A percentile compares a stretch with the other conserved stretches of the same genome.
Conservation (phyloP, 2,329 filamentous ascomycete species). For the Aureobasidium sp. region DNA sequence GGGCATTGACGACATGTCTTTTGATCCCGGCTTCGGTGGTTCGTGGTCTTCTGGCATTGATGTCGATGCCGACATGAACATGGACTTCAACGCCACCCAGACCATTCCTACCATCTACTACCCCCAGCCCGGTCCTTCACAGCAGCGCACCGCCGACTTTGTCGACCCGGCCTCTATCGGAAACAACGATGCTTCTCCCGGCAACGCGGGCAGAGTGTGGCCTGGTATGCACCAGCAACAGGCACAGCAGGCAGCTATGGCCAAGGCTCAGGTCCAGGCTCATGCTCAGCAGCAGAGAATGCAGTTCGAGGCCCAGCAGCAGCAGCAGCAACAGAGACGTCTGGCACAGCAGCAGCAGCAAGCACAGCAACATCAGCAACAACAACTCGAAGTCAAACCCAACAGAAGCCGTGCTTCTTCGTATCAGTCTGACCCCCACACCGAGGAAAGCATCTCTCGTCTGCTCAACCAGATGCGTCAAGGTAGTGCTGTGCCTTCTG, state of each 20-base stretch:
- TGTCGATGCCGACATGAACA: constrained; percentile 56
- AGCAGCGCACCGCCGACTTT: constrained; percentile 39
- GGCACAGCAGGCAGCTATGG: constrained; percentile 54
- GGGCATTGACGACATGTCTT: constrained; percentile 60
- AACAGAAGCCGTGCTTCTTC: constrained; percentile 26
- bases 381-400: constrained; percentile 35
- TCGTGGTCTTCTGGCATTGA: constrained; percentile 45
- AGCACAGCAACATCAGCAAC: constrained; percentile 21
- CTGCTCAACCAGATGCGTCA: constrained; percentile 87
- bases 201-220: constrained; percentile 63
- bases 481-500: constrained; percentile 49
- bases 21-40: constrained; percentile 47
- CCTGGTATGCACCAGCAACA: constrained; percentile 90
- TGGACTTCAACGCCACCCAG: constrained; percentile 45
- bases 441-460: constrained; percentile 87
- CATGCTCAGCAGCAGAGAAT: constrained; percentile 37
- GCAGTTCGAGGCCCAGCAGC: constrained; percentile 23
- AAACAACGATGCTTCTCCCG: constrained; percentile 49
- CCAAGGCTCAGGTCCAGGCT: constrained; percentile 40
- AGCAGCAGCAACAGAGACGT: constrained; percentile 24
- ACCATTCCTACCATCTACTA: constrained; percentile 59
- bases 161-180: constrained; percentile 67
- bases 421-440: constrained; percentile 36
- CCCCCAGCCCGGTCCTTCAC: constrained; percentile 31
- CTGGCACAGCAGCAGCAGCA: constrained; percentile 25